Conservation (phyloP, 83 land plant species). For the Picea mariana region DNA sequence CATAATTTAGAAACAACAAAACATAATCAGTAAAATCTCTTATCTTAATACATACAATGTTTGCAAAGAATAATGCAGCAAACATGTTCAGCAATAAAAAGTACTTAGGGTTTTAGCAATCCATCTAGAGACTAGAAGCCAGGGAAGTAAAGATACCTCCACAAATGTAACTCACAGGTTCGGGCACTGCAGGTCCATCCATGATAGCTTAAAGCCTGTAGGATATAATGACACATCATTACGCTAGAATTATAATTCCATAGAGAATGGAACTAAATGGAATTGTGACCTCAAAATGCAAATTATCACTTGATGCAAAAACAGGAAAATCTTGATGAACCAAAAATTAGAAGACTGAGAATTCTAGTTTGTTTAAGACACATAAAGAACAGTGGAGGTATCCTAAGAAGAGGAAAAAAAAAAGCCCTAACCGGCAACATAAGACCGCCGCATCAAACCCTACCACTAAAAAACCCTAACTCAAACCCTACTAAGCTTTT, state of each 20-base stretch:
- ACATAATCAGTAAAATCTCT: neutral
- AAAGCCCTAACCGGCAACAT: no score
- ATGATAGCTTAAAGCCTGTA: neutral
- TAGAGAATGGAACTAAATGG: neutral
- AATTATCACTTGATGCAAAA: neutral
- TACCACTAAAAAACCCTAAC: no score
- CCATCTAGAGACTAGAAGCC: neutral
- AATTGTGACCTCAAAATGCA: neutral
- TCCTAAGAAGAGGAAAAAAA: no score
- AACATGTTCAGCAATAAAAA: neutral
- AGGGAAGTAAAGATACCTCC: constrained; percentile 40
- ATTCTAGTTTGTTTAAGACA: no score
- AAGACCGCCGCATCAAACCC: no score
- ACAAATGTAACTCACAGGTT: constrained; percentile 67
- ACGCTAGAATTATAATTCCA: neutral
- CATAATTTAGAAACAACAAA: neutral
- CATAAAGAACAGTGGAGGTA: no score
- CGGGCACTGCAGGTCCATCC: constrained; percentile 28
- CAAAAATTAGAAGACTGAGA: no score
- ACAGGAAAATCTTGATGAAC: no score
- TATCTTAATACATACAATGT: neutral
- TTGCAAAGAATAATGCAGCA: no score
- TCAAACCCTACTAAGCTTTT: no score
- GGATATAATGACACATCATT: neutral
- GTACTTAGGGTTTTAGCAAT: neutral